phyloP scores from a whole-genome alignment of 495 filamentous ascomycete species.

The Xylaria venustula region DNA sequence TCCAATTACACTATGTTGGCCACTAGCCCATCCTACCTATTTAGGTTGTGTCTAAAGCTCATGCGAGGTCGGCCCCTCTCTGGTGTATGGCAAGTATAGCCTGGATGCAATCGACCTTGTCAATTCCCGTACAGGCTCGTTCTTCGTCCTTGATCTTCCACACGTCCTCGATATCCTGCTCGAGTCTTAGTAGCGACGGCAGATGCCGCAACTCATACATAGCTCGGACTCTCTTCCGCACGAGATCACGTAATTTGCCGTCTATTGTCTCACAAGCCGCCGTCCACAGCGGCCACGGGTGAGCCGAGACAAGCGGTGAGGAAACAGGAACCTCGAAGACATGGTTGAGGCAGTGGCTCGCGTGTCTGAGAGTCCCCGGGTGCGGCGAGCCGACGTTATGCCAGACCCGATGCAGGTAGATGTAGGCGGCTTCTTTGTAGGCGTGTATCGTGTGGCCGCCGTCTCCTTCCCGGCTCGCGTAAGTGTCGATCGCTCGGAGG shows the following conservation, averaged over 20 bases:
- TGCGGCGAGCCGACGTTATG: slow-evolving; percentile 25
- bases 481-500: slow-evolving; percentile 16
- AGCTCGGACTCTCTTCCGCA: slow-evolving; percentile 20
- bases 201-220: slow-evolving; percentile 30
- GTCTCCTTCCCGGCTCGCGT: slow-evolving; percentile 14
- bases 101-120: slow-evolving; percentile 29
- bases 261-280: slow-evolving; percentile 30
- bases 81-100: slow-evolving; percentile 23
- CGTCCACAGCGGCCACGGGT: slow-evolving; percentile 34
- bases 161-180: slow-evolving; percentile 27
- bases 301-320: slow-evolving; percentile 28
- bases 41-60: background rate
- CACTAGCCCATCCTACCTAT: no score
- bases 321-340: slow-evolving; percentile 19
- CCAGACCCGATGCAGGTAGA: slow-evolving; percentile 33
- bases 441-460: slow-evolving; percentile 24
- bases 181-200: slow-evolving; percentile 24
- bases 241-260: slow-evolving; percentile 21
- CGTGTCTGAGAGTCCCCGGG: slow-evolving; percentile 20
- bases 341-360: slow-evolving; percentile 20
- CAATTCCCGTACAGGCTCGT: slow-evolving; percentile 22
- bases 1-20: background rate
- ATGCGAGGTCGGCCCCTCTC: slow-evolving; percentile 26
- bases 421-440: slow-evolving; percentile 28
- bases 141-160: slow-evolving; percentile 30